phyloP scores from a whole-genome alignment of 108 stramenopile genomes.

The Cyclotella sp. region DNA sequence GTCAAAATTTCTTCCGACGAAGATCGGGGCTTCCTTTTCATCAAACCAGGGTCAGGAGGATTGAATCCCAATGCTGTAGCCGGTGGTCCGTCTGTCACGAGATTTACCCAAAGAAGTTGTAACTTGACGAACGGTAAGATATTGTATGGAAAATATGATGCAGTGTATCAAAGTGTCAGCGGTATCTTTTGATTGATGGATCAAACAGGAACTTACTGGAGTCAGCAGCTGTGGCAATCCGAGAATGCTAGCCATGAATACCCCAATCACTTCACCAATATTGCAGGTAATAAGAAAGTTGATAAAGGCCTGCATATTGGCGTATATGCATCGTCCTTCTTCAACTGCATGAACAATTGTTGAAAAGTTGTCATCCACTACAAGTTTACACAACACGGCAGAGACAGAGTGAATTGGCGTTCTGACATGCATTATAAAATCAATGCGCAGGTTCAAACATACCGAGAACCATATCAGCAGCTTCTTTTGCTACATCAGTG shows the following conservation, averaged over 20 bases:
- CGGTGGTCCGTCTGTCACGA: conserved; percentile 98
- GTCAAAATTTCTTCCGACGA: conserved; percentile 94
- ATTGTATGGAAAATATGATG: not conserved
- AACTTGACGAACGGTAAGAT: not conserved
- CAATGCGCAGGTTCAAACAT: not conserved
- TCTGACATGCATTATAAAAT: not conserved
- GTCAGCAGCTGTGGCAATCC: conserved; percentile 96
- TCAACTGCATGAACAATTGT: conserved; percentile 95
- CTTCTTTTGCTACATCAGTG: conserved; percentile 84
- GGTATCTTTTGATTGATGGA: not conserved
- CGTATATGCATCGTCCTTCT: conserved; percentile 96
- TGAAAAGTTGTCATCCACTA: conserved; percentile 61
- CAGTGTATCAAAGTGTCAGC: too few relatives aligned
- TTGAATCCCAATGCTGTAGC: conserved; percentile 99
- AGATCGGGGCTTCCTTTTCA: conserved; percentile 88
- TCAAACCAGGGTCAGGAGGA: conserved; percentile 90
- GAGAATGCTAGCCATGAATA: conserved; percentile 90
- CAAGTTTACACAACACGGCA: not conserved
- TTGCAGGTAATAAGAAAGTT: conserved; percentile 98
- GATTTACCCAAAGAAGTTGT: conserved; percentile 92
- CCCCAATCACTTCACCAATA: conserved; percentile 96
- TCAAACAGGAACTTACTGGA: conserved; percentile 75
- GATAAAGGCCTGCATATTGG: conserved; percentile 98
- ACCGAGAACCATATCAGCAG: conserved; percentile 25
- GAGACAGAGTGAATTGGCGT: not conserved